phyloP scores from a whole-genome alignment of 495 filamentous ascomycete genomes.

The Penicillium atrosanguineum region DNA sequence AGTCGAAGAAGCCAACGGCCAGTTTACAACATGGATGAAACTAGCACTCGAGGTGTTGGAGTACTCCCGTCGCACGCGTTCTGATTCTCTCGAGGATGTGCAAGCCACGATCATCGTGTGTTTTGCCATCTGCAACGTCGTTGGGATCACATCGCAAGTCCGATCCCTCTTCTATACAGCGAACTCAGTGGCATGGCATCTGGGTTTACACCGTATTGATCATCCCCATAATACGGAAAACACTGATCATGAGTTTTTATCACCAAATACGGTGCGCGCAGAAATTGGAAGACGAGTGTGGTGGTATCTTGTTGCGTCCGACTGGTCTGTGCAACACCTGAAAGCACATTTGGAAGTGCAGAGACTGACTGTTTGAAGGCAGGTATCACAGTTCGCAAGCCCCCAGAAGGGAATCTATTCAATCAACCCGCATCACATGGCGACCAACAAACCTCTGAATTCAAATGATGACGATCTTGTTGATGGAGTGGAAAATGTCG shows the following conservation, averaged over 20 bases:
- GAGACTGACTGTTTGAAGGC: slow-evolving; percentile 20
- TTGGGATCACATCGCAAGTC: slow-evolving; percentile 34
- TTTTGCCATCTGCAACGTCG: slow-evolving; percentile 38
- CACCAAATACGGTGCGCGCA: slow-evolving; percentile 21
- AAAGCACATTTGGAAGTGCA: not conserved
- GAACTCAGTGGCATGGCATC: slow-evolving; percentile 34
- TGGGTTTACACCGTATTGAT: slow-evolving; percentile 44
- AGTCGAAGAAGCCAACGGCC: slow-evolving; percentile 26
- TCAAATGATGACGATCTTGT: slow-evolving; percentile 43
- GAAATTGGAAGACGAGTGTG: slow-evolving; percentile 48
- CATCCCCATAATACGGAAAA: slow-evolving; percentile 17
- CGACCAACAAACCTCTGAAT: slow-evolving; percentile 43
- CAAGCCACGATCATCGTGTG: slow-evolving; percentile 41
- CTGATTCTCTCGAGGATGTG: slow-evolving; percentile 38
- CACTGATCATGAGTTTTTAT: slow-evolving; percentile 3
- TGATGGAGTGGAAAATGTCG: slow-evolving; percentile 26
- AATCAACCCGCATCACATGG: slow-evolving; percentile 42
- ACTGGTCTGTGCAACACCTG: slow-evolving; percentile 34
- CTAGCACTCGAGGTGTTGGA: slow-evolving; percentile 39
- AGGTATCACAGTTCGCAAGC: slow-evolving; percentile 35
- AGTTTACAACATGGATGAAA: slow-evolving; percentile 35
- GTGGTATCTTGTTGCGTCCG: slow-evolving; percentile 48
- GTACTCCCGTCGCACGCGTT: slow-evolving; percentile 22
- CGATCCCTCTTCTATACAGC: slow-evolving; percentile 33
- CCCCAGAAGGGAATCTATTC: slow-evolving; percentile 41